A percentile compares a stretch with the other conserved stretches of the same genome.
These are phyloP conservation scores for Corynespora cassiicola DNA, from an alignment of 2,329 filamentous ascomycete species.

Conservation along the genomic window DNA sequence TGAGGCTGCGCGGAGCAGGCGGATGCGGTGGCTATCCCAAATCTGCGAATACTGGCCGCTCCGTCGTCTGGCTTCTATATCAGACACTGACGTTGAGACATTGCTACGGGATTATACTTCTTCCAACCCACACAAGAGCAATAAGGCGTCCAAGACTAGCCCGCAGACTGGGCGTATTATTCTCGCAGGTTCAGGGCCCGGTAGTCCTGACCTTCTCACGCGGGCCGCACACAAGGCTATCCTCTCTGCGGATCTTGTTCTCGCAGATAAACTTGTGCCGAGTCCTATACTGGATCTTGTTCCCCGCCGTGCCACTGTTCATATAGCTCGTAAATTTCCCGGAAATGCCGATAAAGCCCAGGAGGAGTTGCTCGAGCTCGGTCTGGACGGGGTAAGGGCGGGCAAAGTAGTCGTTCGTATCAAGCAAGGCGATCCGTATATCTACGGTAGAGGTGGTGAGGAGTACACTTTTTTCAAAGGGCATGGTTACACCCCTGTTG, in stretches of 20 bases:
- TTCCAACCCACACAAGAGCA: constrained; percentile 45
- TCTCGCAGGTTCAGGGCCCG: constrained; percentile 89
- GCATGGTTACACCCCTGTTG: constrained; percentile 72
- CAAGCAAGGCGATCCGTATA: constrained; percentile 96
- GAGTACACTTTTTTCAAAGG: constrained; percentile 84
- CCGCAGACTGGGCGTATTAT: constrained; percentile 72
- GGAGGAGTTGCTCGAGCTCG: constrained; percentile 82
- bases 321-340: constrained; percentile 96
- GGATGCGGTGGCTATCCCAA: constrained; percentile 92
- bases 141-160: constrained; percentile 35
- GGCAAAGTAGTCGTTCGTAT: constrained; percentile 86
- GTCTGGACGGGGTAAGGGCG: constrained; percentile 69
- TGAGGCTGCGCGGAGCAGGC: constrained; percentile 75
- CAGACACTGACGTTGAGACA: constrained; percentile 76
- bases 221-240: constrained; percentile 81
- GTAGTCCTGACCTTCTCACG: constrained; percentile 90
- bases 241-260: constrained; percentile 74
- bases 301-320: constrained; percentile 84
- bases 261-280: constrained; percentile 87
- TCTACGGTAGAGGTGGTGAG: constrained; percentile 94
- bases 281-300: constrained; percentile 86
- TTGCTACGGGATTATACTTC: constrained; percentile 76
- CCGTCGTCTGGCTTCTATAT: constrained; percentile 77
- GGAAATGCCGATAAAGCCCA: constrained; percentile 95
- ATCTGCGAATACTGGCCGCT: constrained; percentile 99